Percentiles rank a stretch among this genome's conserved stretches.
Conservation (phyloP, 2,329 filamentous ascomycete genomes). For the Escovopsis sp. region DNA sequence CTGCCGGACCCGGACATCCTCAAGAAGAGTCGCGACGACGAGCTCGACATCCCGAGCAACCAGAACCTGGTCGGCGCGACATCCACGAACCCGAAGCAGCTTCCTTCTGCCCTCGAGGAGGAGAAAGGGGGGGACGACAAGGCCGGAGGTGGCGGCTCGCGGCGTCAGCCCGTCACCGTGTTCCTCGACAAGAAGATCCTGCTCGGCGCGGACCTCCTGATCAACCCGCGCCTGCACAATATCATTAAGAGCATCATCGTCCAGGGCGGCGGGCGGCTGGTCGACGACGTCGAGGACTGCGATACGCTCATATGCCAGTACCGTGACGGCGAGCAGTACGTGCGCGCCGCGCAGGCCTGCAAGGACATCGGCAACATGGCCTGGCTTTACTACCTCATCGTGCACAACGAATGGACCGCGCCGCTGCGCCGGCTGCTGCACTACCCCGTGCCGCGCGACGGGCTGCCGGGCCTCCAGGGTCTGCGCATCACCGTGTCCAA, state of each 20-base stretch:
- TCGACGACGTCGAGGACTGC: conserved; percentile 48
- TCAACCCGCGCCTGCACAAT: conserved; percentile 48
- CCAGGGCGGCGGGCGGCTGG: conserved; percentile 55
- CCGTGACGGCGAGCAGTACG: conserved; percentile 66
- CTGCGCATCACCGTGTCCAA: conserved; percentile 83
- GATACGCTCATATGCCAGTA: conserved; percentile 81
- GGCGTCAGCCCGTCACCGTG: conserved; percentile 45
- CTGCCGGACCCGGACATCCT: conserved; percentile 78
- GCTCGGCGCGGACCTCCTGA: conserved; percentile 58
- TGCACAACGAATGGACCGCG: conserved; percentile 75
- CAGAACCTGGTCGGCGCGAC: conserved; percentile 53
- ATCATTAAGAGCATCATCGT: conserved; percentile 58
- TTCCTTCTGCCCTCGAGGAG: conserved; percentile 22
- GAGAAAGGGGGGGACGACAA: conserved; percentile 14
- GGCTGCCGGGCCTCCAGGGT: conserved; percentile 63
- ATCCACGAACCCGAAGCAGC: conserved; percentile 29
- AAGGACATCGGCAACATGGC: conserved; percentile 85
- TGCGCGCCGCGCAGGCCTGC: conserved; percentile 55
- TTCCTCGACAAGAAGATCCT: conserved; percentile 67
- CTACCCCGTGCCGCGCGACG: conserved; percentile 66
- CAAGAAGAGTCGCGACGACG: conserved; percentile 37
- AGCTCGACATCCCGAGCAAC: conserved; percentile 40
- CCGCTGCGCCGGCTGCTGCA: conserved; percentile 72
- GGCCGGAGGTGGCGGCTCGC: conserved; percentile 6
- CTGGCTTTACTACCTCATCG: conserved; percentile 89